Percentiles rank a stretch among this genome's conserved stretches.
These are phyloP conservation scores for Carex cristatella DNA, from an alignment of 176 grass and related monocot species.

Conservation along the genomic window DNA sequence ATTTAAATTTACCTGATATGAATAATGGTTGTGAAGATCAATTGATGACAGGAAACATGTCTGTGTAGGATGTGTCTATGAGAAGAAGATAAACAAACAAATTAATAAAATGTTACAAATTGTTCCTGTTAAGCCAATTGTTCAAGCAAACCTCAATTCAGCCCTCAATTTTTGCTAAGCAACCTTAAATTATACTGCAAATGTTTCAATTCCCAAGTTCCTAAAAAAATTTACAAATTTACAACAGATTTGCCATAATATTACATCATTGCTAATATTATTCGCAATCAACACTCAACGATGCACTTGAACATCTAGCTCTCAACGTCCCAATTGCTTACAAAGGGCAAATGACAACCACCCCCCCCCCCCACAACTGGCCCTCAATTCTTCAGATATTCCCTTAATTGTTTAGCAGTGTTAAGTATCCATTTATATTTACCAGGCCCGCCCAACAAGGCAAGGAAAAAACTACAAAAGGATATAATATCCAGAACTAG, in stretches of 20 bases:
- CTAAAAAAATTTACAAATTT: not conserved
- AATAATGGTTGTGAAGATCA: slow-evolving; percentile 99
- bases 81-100: slow-evolving; percentile 23
- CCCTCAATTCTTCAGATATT: not conserved
- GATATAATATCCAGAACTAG: not conserved
- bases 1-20: slow-evolving; percentile 77
- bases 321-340: not conserved
- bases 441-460: not conserved
- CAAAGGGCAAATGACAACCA: not conserved
- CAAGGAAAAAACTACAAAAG: slow-evolving; percentile 18
- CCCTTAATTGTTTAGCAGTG: not conserved
- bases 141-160: not conserved
- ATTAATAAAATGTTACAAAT: not conserved
- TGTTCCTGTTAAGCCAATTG: not conserved
- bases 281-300: not conserved
- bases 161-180: not conserved
- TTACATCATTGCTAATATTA: not conserved
- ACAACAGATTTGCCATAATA: not conserved
- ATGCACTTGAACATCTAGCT: not conserved
- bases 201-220: not conserved
- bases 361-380: not conserved
- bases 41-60: slow-evolving; percentile 98
- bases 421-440: not conserved
- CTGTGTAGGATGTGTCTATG: slow-evolving; percentile 93
- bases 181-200: not conserved